phyloP scores from a whole-genome alignment of 73 alveolate species.

The Tetrahymena elliotti region DNA sequence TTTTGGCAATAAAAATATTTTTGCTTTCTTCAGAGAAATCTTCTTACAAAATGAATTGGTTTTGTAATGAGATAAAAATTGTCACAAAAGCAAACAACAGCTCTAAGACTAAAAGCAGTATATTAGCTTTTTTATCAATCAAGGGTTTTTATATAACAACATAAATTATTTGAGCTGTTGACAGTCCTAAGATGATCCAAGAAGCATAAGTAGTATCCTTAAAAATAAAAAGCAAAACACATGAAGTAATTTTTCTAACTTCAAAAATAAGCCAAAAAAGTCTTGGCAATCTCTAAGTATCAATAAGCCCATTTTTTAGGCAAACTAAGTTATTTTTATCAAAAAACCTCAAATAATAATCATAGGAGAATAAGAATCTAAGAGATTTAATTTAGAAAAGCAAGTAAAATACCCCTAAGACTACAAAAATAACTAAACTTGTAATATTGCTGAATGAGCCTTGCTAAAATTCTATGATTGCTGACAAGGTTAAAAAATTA shows the following conservation, averaged over 20 bases:
- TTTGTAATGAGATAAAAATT: neutral
- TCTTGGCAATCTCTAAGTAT: neutral
- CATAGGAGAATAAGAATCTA: neutral
- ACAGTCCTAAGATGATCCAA: neutral
- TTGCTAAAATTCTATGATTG: neutral
- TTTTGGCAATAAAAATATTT: neutral
- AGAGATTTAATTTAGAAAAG: neutral
- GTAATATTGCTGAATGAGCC: neutral
- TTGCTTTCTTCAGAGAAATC: neutral
- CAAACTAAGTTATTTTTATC: neutral
- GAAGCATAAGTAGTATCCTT: neutral
- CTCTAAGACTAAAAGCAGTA: neutral
- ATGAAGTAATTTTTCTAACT: neutral
- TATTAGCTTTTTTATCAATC: neutral
- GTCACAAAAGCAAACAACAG: neutral
- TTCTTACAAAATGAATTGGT: neutral
- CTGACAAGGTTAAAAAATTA: neutral
- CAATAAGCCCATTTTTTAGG: neutral
- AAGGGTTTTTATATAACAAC: neutral
- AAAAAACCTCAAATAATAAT: neutral
- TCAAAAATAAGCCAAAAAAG: neutral
- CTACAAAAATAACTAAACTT: neutral
- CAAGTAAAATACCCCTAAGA: neutral
- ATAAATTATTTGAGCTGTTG: neutral
- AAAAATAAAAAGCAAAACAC: neutral